Conservation (phyloP, 371 early-diverging fungal genomes). For the Batkoa obscura region DNA sequence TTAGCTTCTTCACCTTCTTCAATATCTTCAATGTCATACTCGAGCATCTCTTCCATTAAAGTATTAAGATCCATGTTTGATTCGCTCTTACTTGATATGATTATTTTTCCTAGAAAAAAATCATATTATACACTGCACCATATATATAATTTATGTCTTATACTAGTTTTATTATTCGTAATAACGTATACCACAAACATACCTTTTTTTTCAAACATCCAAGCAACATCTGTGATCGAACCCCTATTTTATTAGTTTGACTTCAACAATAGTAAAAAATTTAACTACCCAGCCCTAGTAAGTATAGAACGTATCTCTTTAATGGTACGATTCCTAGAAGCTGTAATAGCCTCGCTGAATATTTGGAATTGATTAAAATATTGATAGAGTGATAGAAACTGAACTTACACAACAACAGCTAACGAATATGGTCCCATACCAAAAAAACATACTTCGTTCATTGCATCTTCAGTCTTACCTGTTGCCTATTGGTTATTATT, state of each 20-base stretch:
- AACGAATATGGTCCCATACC: slow-evolving; percentile 38
- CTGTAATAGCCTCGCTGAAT: slow-evolving; percentile 30
- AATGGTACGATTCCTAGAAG: slow-evolving; percentile 41
- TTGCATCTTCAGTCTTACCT: slow-evolving; percentile 15
- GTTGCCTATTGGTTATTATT: neutral
- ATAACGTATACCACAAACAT: neutral
- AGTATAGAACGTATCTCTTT: slow-evolving; percentile 42
- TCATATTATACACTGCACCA: neutral
- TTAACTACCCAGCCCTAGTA: slow-evolving; percentile 22
- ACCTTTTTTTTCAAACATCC: slow-evolving; percentile 36
- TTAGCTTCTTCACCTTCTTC: slow-evolving; percentile 16
- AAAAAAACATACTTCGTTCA: slow-evolving; percentile 39
- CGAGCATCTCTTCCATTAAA: slow-evolving; percentile 32
- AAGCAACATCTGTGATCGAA: slow-evolving; percentile 30
- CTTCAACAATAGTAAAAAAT: neutral
- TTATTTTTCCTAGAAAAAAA: neutral
- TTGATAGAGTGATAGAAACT: neutral
- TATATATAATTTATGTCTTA: neutral
- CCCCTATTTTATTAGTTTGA: slow-evolving; percentile 16
- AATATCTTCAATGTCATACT: slow-evolving; percentile 37
- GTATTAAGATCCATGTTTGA: slow-evolving; percentile 12
- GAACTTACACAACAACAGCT: slow-evolving; percentile 37
- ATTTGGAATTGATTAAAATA: neutral
- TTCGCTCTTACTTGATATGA: neutral
- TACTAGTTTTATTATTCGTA: neutral